Base-by-base conservation (phyloP, 2,329 filamentous ascomycete species). In the Metarhizium guizhouense region DNA sequence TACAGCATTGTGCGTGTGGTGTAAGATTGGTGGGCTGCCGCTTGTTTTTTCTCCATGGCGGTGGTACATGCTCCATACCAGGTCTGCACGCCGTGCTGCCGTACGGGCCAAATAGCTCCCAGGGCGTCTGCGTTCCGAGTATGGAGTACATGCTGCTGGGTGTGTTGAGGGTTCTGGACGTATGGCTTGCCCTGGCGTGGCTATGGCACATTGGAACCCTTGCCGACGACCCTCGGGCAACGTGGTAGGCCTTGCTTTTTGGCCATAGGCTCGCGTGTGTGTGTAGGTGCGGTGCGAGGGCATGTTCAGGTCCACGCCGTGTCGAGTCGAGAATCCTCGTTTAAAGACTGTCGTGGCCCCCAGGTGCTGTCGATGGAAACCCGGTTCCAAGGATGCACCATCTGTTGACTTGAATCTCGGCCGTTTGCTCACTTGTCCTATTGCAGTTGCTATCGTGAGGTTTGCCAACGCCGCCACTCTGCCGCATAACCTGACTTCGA, bases 211-310 rank as follows among this genome's bases (percentile, higher is more conserved):
- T 13, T 47, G 45, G 47, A 32, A 56, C 53, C 56, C 53, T 57
- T 54, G 52, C 49, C 53, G 52, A 54, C 36, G 56, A 52, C 52
- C 51, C 52, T 57, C 52, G 55, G 51, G 30, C n/a, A 57, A 52
- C 38, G 52, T 54, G 51, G 38, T 38, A 36, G n/a, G 11, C 20
- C 16, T 57, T 54, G 48, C 55, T 56, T 56, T 53, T 56, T 54
- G 20, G 30, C 38, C 34, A 13, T 3, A 40, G 52, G 52, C 51
- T 29, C 14, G 45, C 47, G 51, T 47, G 40, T 34, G 32, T 2
- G 32, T 34, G 32, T 34, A 34, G 32, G 42, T 45, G 18, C 42
- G 18, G 42, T 25, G 42, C 42, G 18, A 45, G n/a, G 42, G 42
- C 42, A 20, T 45, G 42, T 20, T 40, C 38, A 13, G 38, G 38